Conservation (phyloP, 441 rosid species). For the Melastoma candidum region DNA sequence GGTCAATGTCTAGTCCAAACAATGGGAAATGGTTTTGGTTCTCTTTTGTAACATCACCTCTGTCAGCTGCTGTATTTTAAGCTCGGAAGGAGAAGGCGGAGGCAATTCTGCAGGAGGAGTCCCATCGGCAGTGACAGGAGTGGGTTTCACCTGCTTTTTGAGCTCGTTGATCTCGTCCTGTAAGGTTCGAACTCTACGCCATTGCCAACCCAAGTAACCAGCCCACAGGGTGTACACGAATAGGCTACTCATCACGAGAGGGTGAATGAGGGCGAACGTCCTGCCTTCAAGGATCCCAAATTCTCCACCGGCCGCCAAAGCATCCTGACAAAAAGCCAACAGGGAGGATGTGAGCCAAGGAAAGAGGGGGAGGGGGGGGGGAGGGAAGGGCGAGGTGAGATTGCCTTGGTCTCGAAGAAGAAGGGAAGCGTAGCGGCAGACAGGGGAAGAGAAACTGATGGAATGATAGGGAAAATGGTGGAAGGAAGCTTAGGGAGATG, state of each 20-base stretch:
- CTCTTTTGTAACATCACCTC: conserved; percentile 27
- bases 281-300: conserved; percentile 84
- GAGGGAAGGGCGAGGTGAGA: not conserved
- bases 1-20: not conserved
- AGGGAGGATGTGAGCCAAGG: not conserved
- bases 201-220: conserved; percentile 92
- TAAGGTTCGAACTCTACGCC: conserved; percentile 82
- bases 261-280: conserved; percentile 63
- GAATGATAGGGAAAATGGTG: conserved; percentile 20
- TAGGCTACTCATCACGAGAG: conserved; percentile 60
- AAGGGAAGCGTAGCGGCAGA: conserved; percentile 50
- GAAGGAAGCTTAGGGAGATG: not conserved
- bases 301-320: conserved; percentile 64
- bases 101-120: conserved; percentile 34
- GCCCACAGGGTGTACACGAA: conserved; percentile 63
- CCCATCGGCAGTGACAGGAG: conserved; percentile 66
- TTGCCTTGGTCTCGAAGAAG: conserved; percentile 51
- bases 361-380: not conserved
- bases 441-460: conserved; percentile 45
- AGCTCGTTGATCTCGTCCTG: conserved; percentile 71
- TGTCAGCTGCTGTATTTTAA: conserved; percentile 59
- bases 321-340: conserved; percentile 38
- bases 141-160: conserved; percentile 73
- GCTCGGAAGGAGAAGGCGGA: conserved; percentile 44
- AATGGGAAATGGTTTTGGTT: not conserved